These are phyloP conservation scores for Kwoniella botswanensis DNA, from an alignment of 768 basidiomycete species.

Conservation along the genomic window DNA sequence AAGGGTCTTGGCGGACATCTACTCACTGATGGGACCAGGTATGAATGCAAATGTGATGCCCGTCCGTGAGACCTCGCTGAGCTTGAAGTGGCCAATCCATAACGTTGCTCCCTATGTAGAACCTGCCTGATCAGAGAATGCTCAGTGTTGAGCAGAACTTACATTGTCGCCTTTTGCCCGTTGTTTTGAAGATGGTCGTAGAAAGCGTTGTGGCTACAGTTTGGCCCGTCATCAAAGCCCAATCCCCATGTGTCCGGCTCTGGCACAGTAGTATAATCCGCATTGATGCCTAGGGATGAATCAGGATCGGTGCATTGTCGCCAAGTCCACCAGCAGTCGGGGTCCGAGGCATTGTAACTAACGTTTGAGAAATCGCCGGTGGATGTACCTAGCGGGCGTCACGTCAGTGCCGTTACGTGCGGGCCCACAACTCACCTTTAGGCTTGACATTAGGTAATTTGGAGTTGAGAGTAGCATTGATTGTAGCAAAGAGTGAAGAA, in stretches of 20 bases:
- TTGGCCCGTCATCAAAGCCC: conserved; percentile 59
- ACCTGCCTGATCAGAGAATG: conserved; percentile 33
- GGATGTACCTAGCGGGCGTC: conserved; percentile 21
- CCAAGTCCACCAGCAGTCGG: conserved; percentile 60
- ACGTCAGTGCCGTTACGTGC: conserved; percentile 7
- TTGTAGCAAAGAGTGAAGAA: conserved; percentile 40
- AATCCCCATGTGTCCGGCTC: conserved; percentile 58
- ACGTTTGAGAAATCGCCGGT: conserved; percentile 54
- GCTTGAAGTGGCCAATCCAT: conserved; percentile 60
- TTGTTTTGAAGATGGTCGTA: conserved; percentile 58
- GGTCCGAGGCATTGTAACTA: conserved; percentile 48
- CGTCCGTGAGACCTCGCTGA: conserved; percentile 54
- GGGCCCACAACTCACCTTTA: conserved; percentile 31
- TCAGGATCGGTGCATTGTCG: conserved; percentile 50
- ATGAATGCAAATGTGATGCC: conserved; percentile 57
- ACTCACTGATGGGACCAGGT: conserved; percentile 54
- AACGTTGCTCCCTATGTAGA: conserved; percentile 61
- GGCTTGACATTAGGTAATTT: conserved; percentile 49
- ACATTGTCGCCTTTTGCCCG: conserved; percentile 59
- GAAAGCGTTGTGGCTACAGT: conserved; percentile 59
- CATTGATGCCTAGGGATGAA: conserved; percentile 33
- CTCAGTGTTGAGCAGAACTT: conserved; percentile 12
- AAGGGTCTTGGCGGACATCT: neutral
- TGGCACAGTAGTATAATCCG: conserved; percentile 55
- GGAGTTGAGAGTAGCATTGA: conserved; percentile 51